Base-by-base conservation (phyloP, 2,329 filamentous ascomycete species). In the Xylaria sp. region DNA sequence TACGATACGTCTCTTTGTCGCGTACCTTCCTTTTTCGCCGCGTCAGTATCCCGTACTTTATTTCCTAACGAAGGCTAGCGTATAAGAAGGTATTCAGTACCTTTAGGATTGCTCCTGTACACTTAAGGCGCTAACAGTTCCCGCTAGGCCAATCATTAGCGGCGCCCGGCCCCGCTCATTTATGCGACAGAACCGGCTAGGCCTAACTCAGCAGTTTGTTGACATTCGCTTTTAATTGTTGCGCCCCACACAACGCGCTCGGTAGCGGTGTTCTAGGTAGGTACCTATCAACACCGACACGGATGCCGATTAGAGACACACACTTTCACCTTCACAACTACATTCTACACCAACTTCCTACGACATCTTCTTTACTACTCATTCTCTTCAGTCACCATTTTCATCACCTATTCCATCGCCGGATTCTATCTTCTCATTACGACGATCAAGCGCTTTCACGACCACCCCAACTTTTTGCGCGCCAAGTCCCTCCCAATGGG, bases 401-500 rank as follows among this genome's bases (percentile, higher is more conserved):
- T 34, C 37, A 19, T n/a, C 37, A 5, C 37, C 19, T 6, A 18
- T 30, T 30, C 23, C 4, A 16, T 30, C 10, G 11, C 6, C 3
- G 52, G 19, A 10, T 11, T 42, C 16, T 23, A 9, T 55, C 10
- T 19, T 18, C 23, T 30, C 23, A 30, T 30, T 30, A 30, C 23
- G 23, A 30, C 23, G 23, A 30, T 30, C 8, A 10, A 13, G 37
- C 37, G n/a, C 48, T 52, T 50, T 39, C 3, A 3, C 18, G 50
- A 18, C 46, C 39, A 23, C n/a, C 50, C 34, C 5, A 52, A 37
- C 39, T 10, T 51, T 37, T 23, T 16, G 58, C 65, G 63, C 65
- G 65, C 67, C 39, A 8, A 44, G 46, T 58, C 65, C 59, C 59
- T 60, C 57, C 48, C 7, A 48, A 70, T 71, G 66, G 66, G 66